phyloP scores from a whole-genome alignment of 768 basidiomycete species.

The Rhizopogon vinicolor region DNA sequence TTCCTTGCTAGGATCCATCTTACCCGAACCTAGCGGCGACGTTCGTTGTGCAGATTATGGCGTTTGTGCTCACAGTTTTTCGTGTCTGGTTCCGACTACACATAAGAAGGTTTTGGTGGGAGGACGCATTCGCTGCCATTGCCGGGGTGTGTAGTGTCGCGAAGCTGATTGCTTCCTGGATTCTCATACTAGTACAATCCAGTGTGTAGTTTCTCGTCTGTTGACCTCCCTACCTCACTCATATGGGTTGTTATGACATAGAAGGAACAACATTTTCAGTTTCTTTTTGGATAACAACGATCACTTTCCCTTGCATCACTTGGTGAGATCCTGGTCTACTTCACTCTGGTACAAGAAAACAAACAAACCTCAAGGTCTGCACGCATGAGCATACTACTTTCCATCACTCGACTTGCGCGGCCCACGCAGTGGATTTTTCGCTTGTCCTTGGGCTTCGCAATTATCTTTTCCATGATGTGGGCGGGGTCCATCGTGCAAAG shows the following conservation, averaged over 20 bases:
- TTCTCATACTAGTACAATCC: neutral
- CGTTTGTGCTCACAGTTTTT: constrained; percentile 18
- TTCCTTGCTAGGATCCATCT: neutral
- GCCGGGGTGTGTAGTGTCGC: constrained; percentile 7
- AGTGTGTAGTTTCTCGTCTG: constrained; percentile 5
- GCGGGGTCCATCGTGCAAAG: neutral
- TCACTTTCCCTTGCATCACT: constrained; percentile 18
- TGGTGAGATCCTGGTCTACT: constrained; percentile 7
- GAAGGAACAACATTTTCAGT: constrained; percentile 12
- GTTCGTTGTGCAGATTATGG: constrained; percentile 15
- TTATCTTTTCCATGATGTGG: constrained; percentile 16
- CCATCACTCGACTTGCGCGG: constrained; percentile 19
- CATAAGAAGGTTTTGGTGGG: constrained; percentile 23
- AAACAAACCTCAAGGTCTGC: constrained; percentile 13
- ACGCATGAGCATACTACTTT: constrained; percentile 20
- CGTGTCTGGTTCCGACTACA: constrained; percentile 21
- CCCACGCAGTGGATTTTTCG: constrained; percentile 7
- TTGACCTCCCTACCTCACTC: neutral
- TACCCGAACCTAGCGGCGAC: neutral
- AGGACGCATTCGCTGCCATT: constrained; percentile 22
- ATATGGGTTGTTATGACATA: neutral
- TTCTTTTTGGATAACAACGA: constrained; percentile 15
- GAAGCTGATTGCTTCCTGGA: constrained; percentile 10
- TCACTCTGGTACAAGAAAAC: neutral
- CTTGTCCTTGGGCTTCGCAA: neutral